Percentiles rank a stretch among this genome's conserved stretches.
Conservation (phyloP, 306 rosid species). For the Lupinus albus region DNA sequence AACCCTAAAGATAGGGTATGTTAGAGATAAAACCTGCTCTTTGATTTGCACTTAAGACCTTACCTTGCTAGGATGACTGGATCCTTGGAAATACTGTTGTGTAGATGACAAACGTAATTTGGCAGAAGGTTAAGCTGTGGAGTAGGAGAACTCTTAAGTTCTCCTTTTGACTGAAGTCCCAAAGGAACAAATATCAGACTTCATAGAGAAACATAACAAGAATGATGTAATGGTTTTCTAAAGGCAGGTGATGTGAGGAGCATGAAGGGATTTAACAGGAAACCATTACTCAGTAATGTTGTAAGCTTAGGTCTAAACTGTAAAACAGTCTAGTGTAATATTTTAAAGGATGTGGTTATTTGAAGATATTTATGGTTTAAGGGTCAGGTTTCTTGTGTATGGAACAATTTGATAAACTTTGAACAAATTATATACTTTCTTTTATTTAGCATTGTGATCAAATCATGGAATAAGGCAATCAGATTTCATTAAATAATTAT, state of each 20-base stretch:
- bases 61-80: background rate
- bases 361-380: background rate
- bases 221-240: background rate
- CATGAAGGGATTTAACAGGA: background rate
- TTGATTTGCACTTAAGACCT: background rate
- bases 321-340: background rate
- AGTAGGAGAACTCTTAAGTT: slow-evolving; percentile 7
- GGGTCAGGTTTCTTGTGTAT: background rate
- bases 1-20: background rate
- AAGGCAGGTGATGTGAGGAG: background rate
- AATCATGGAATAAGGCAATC: background rate
- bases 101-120: background rate
- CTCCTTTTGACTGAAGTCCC: background rate
- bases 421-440: background rate
- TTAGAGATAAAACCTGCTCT: background rate
- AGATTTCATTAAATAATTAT: background rate
- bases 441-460: slow-evolving; percentile 9
- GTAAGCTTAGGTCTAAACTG: background rate
- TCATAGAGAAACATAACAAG: background rate
- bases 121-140: background rate
- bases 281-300: background rate
- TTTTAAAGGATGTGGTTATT: background rate
- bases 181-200: background rate
- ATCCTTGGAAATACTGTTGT: slow-evolving; percentile 1
- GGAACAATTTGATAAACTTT: background rate